These are phyloP conservation scores for Thalassiosira gravida DNA, from an alignment of 352 stramenopile genomes.

Conservation along the genomic window DNA sequence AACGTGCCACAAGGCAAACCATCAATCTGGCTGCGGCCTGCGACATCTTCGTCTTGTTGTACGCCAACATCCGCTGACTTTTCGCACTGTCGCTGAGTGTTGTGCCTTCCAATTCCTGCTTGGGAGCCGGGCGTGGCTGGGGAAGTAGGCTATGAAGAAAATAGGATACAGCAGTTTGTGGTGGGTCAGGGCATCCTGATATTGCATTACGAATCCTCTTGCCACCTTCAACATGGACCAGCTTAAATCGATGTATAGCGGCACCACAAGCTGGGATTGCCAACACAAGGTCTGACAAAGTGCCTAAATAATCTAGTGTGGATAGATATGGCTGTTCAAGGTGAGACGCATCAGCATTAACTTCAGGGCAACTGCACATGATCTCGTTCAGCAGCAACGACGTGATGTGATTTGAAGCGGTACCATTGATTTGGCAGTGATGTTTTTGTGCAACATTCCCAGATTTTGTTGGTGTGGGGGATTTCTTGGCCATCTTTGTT, in stretches of 20 bases:
- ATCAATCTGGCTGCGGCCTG: constrained; percentile 80
- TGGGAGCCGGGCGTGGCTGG: constrained; percentile 61
- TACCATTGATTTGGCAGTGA: constrained; percentile 59
- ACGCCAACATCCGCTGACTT: constrained; percentile 36
- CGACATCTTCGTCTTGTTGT: constrained; percentile 60
- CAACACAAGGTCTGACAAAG: constrained; percentile 81
- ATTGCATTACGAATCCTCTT: constrained; percentile 67
- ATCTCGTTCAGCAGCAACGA: constrained; percentile 59
- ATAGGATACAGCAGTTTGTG: constrained; percentile 79
- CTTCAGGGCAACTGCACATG: constrained; percentile 15
- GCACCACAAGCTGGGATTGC: constrained; percentile 79
- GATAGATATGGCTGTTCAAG: constrained; percentile 52
- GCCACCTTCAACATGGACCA: constrained; percentile 28
- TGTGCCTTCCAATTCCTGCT: constrained; percentile 17
- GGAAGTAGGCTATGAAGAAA: constrained; percentile 82
- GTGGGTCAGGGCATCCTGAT: constrained; percentile 60
- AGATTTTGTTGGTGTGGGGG: constrained; percentile 33
- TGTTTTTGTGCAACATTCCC: constrained; percentile 26
- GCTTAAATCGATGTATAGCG: constrained; percentile 78
- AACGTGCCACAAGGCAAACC: constrained; percentile 75
- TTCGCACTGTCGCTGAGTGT: constrained; percentile 18
- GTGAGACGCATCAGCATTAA: neutral
- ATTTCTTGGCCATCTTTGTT: constrained; percentile 32
- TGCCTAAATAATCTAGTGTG: constrained; percentile 66
- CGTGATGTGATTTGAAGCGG: constrained; percentile 64